Evolutionary conservation across 768 basidiomycete genomes (phyloP).

Genomic region (Boletellus ananas): DNA sequence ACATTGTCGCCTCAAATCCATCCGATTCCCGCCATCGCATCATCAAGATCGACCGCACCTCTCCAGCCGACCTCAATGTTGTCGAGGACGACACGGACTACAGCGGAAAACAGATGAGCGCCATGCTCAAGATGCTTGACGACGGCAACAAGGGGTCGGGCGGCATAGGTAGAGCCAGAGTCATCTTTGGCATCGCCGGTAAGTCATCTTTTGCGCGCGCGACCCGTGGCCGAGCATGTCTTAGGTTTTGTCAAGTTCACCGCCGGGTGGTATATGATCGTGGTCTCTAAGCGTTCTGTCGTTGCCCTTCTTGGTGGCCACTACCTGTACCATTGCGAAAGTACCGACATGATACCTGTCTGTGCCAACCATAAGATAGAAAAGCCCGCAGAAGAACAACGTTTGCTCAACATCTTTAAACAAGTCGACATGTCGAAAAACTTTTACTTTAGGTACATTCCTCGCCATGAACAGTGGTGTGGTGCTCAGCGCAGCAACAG

Average conservation of each 20-base stretch:
- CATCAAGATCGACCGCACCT: conserved; percentile 88
- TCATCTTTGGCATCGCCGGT: conserved; percentile 85
- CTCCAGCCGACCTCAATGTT: conserved; percentile 67
- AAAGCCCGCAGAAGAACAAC: conserved; percentile 83
- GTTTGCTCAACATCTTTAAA: conserved; percentile 86
- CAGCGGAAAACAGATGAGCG: conserved; percentile 83
- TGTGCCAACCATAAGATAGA: conserved; percentile 80
- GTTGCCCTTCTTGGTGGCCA: conserved; percentile 94
- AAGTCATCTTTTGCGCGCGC: conserved; percentile 10
- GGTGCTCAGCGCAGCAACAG: conserved; percentile 36
- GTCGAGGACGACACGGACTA: conserved; percentile 90
- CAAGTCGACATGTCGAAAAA: conserved; percentile 99
- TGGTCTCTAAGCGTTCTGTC: conserved; percentile 85
- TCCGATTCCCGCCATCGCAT: conserved; percentile 87
- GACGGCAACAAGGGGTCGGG: conserved; percentile 90
- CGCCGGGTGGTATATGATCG: conserved; percentile 93
- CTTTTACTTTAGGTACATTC: conserved; percentile 88
- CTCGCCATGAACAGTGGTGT: neutral
- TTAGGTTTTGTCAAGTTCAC: conserved; percentile 89
- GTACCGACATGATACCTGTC: conserved; percentile 78
- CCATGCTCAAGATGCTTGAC: conserved; percentile 91
- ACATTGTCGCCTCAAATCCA: conserved; percentile 86
- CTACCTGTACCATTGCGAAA: conserved; percentile 95
- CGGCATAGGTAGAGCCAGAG: conserved; percentile 73
- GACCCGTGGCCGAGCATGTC: neutral